Evolutionary conservation across 805 yeast species (phyloP).

Genomic region (Nematodospora valgi): DNA sequence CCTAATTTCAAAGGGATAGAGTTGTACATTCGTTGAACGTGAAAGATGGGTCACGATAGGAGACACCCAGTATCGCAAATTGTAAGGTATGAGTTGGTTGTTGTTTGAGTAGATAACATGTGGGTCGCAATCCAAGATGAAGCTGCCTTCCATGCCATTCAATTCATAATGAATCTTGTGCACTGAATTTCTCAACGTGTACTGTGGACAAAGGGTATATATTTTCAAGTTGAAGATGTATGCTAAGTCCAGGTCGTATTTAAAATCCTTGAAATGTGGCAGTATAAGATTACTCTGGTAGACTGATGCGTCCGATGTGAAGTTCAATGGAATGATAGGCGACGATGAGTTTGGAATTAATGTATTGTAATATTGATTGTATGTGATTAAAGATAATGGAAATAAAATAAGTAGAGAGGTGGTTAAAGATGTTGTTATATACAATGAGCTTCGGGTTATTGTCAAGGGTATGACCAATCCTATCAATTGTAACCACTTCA

Average conservation of each 20-base stretch:
- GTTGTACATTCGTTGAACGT: not conserved
- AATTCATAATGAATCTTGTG: constrained; percentile 10
- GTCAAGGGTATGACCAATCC: constrained; percentile 16
- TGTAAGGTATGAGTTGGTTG: constrained; percentile 34
- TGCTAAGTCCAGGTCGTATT: constrained; percentile 7
- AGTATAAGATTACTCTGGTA: constrained; percentile 2
- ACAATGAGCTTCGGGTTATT: constrained; percentile 22
- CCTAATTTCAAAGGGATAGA: not conserved
- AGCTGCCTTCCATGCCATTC: constrained; percentile 8
- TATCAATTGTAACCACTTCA: constrained; percentile 5
- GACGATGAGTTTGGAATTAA: constrained; percentile 25
- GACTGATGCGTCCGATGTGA: not conserved
- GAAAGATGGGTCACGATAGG: constrained; percentile 22
- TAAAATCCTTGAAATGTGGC: constrained; percentile 5
- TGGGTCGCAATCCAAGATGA: constrained; percentile 29
- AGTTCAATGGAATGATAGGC: constrained; percentile 9
- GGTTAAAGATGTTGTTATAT: constrained; percentile 15
- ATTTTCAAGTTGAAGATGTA: constrained; percentile 6
- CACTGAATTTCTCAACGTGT: not conserved
- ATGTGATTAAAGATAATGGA: constrained; percentile 34
- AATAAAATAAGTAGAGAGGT: constrained; percentile 26
- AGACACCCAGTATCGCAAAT: constrained; percentile 34
- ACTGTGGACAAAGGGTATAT: constrained; percentile 7
- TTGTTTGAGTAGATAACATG: constrained; percentile 24
- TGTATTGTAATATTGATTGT: constrained; percentile 30